phyloP scores from a whole-genome alignment of 371 early-diverging fungal species.

The Syncephalastrum racemosum region DNA sequence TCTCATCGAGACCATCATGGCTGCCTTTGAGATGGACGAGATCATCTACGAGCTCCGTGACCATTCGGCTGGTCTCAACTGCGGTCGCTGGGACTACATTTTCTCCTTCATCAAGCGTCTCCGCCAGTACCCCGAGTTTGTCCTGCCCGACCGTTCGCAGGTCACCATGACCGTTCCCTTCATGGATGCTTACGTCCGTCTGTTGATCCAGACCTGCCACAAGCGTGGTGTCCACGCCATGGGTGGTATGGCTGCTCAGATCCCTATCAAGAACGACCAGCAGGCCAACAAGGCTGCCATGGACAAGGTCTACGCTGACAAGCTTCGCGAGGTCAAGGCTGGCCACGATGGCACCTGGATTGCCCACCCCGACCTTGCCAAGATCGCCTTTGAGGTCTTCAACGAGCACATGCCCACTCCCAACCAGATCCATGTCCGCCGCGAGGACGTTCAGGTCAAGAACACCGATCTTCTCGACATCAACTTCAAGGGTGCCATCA shows the following conservation, averaged over 20 bases:
- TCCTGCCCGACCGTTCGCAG: conserved; percentile 86
- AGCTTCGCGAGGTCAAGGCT: conserved; percentile 89
- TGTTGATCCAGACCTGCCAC: conserved; percentile 95
- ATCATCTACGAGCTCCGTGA: conserved; percentile 96
- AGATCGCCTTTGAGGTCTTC: conserved; percentile 85
- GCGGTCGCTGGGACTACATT: conserved; percentile 98
- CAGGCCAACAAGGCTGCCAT: conserved; percentile 86
- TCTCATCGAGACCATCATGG: conserved; percentile 94
- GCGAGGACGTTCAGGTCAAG: conserved; percentile 87
- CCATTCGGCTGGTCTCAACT: conserved; percentile 96
- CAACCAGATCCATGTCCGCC: conserved; percentile 90
- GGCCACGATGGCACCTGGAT: conserved; percentile 98
- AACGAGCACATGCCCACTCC: conserved; percentile 94
- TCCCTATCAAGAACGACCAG: conserved; percentile 90
- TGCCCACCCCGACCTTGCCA: conserved; percentile 94
- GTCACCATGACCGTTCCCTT: conserved; percentile 93
- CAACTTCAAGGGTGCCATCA: conserved; percentile 77
- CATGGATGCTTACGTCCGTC: conserved; percentile 89
- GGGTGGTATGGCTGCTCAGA: conserved; percentile 98
- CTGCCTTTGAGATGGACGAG: conserved; percentile 97
- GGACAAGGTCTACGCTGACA: conserved; percentile 89
- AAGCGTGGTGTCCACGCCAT: conserved; percentile 96
- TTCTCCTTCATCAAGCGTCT: conserved; percentile 92
- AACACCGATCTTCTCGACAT: conserved; percentile 85
- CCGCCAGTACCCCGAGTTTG: conserved; percentile 77